Percentiles rank a stretch among this genome's conserved stretches.
These are phyloP conservation scores for Cucurbita argyrosperma DNA, from an alignment of 306 rosid species.

Conservation along the genomic window DNA sequence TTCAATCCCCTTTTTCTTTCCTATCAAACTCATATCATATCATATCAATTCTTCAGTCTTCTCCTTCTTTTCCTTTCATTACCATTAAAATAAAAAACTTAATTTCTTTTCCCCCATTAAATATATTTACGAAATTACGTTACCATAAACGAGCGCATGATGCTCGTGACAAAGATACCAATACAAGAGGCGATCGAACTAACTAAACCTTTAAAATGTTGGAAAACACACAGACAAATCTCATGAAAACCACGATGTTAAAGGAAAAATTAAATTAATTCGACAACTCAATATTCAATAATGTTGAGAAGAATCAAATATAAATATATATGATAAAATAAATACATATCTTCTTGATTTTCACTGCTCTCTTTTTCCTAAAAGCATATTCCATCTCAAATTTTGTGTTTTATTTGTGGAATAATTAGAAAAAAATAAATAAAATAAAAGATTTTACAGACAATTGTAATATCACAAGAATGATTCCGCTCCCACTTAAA, in stretches of 20 bases:
- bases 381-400: background rate
- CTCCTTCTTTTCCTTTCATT: background rate
- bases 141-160: too few relatives aligned
- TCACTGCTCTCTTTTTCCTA: background rate
- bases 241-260: too few relatives aligned
- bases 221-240: too few relatives aligned
- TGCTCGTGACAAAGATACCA: too few relatives aligned
- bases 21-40: background rate
- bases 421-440: background rate
- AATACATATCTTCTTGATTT: background rate
- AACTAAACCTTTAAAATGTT: too few relatives aligned
- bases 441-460: background rate
- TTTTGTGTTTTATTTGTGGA: background rate
- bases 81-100: background rate
- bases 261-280: too few relatives aligned
- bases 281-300: too few relatives aligned
- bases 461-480: background rate
- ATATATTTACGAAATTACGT: too few relatives aligned
- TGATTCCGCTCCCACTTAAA: background rate
- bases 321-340: too few relatives aligned
- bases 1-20: background rate
- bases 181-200: too few relatives aligned
- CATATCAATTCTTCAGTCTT: background rate
- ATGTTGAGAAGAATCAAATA: too few relatives aligned
- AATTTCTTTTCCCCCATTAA: too few relatives aligned